Base-by-base conservation (phyloP, 331 rosid genomes). In the Erythrophleum ivorense region DNA sequence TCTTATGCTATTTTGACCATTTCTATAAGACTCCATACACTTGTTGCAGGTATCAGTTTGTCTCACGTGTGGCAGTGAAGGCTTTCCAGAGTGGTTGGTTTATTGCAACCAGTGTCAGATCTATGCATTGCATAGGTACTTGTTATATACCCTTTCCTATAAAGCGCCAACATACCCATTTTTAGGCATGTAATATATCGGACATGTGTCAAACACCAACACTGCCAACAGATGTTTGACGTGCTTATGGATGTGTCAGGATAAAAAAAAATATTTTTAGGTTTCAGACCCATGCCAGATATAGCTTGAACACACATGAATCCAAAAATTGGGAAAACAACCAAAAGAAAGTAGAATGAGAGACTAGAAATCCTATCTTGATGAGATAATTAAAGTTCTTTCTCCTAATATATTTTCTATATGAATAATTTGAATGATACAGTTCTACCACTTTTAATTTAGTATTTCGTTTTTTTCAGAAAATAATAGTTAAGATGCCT, bases 101-200 rank as follows among this genome's bases (percentile, higher is more conserved):
- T 85, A 57, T 82, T 94, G 97, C 80, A 57, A 40, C 0, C 40
- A 65, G 57, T 94, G 97, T 83, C 83, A 68, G 54, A 40, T 53
- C 71, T 84, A 73, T 78, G 83, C 88, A 40, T 38, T 76, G 53
- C 94, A 92, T 80, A 78, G 90, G 98, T 94, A 92, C 71, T 87
- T 79, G 5, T 31, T 45, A 34, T 75, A 75, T 67, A 50, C 19
- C 31, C 16, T 69, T 59, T 84, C 9, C 29, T 34, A 65, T n/a
- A 14, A 14, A 14, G 45, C 9, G 2, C 11, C 3, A 4, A 15
- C 13, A 15, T 36, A 16, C 2, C 6, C 36, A 65, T 19, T 36
- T 65, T 14, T 33, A 36, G 29, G n/a, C 13, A 1, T 34, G 12
- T 36, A 33, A 12, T 29, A 7, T 59, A 6, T 59, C 65, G 24